Conservation (phyloP, 176 grass and related monocot genomes). For the Pontederia paniculata region DNA sequence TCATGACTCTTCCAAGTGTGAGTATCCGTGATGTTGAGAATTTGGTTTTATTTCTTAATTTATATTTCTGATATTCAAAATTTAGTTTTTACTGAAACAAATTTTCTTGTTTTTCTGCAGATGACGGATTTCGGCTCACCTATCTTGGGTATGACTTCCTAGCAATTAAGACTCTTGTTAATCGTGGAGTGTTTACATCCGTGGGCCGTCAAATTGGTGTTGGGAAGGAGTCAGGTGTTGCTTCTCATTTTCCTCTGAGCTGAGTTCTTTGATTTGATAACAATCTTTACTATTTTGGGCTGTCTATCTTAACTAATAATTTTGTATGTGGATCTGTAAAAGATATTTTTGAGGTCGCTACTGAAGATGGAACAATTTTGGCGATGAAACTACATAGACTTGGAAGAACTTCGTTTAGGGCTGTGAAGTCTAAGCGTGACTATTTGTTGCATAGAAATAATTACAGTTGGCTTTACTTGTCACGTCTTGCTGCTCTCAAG, state of each 20-base stretch:
- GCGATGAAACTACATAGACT: slow-evolving; percentile 95
- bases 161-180: slow-evolving; percentile 84
- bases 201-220: slow-evolving; percentile 91
- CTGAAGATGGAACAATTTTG: slow-evolving; percentile 68
- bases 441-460: slow-evolving; percentile 70
- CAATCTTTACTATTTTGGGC: not conserved
- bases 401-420: slow-evolving; percentile 84
- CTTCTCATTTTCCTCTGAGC: not conserved
- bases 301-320: not conserved
- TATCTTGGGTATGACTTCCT: slow-evolving; percentile 99
- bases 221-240: slow-evolving; percentile 83
- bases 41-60: not conserved
- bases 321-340: not conserved
- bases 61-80: not conserved
- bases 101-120: slow-evolving; percentile 23
- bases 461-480: slow-evolving; percentile 86
- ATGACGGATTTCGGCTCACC: slow-evolving; percentile 84
- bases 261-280: not conserved
- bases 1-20: slow-evolving; percentile 77
- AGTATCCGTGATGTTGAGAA: not conserved
- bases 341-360: slow-evolving; percentile 96
- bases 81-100: slow-evolving; percentile 3
- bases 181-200: slow-evolving; percentile 62
- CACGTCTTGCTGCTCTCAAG: slow-evolving; percentile 68
- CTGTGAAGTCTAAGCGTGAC: slow-evolving; percentile 94